Base-by-base conservation (phyloP, 2,329 filamentous ascomycete species). In the Albophoma yamanashiensis region DNA sequence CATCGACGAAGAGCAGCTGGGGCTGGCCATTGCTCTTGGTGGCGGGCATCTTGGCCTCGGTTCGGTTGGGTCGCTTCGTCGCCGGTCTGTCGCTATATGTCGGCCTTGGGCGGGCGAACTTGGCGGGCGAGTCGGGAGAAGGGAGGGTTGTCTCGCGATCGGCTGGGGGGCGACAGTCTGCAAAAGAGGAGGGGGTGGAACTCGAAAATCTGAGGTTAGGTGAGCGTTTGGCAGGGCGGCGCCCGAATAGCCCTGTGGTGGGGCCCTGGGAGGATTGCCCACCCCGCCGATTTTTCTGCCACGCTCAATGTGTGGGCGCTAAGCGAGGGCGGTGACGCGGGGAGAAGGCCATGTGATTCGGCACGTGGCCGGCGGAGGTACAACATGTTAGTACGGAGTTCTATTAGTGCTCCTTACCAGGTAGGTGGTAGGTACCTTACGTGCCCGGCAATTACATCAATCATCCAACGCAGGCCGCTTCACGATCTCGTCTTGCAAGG, bases 1-100 rank as follows among this genome's bases (percentile, higher is more conserved):
- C 94, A 81, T 99, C 94, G 76, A 99, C 84, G 71, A 88, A 88
- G 73, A 88, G 81, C 69, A 84, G 79, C 77, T 85, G 80, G 61
- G 81, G 81, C 72, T 80, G 79, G 71, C 75, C 73, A 72, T 78
- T 68, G 67, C 71, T 71, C 66, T 72, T 76, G 65, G 73, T 62
- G 67, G 64, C 65, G 55, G 68, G 57, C 68, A 68, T 68, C 38
- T 67, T 67, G 60, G 53, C 50, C 50, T 55, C 50, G 47, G 40
- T 58, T 64, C 47, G 40, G 38, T 27, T 62, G 58, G 56, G 63
- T 64, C 63, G 61, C 62, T 47, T 45, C 57, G 39, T 57, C 42
- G 25, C 55, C 55, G 62, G 55, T 67, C 65, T 61, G 61, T 66
- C 67, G 62, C 59, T 61, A 45, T 22, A 55, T 59, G 39, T 57